These are phyloP conservation scores for Aspergillus niger DNA, from an alignment of 2,329 filamentous ascomycete genomes.

Conservation along the genomic window DNA sequence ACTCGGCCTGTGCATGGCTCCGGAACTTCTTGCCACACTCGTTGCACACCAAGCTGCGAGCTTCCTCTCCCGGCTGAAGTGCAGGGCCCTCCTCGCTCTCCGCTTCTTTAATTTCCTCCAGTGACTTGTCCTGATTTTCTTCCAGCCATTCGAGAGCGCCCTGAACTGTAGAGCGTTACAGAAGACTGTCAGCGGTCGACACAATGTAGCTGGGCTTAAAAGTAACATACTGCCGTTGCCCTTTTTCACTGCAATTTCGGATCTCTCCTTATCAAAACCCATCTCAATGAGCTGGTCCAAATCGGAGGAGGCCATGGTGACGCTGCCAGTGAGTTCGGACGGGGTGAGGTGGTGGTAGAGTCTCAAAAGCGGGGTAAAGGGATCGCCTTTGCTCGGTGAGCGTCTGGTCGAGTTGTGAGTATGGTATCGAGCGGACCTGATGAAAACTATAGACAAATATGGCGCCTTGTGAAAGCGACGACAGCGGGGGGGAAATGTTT, in stretches of 20 bases:
- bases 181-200: constrained; percentile 18
- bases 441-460: neutral
- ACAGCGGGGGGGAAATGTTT: constrained; percentile 5
- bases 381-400: neutral
- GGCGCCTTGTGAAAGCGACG: neutral
- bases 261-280: constrained; percentile 80
- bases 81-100: constrained; percentile 62
- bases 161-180: constrained; percentile 61
- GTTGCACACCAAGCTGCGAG: constrained; percentile 85
- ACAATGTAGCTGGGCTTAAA: neutral
- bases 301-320: constrained; percentile 51
- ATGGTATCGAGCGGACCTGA: neutral
- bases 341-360: neutral
- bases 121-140: constrained; percentile 80
- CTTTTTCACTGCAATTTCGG: constrained; percentile 81
- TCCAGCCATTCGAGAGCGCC: constrained; percentile 94
- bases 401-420: neutral
- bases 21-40: constrained; percentile 93
- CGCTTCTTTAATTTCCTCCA: constrained; percentile 73
- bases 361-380: constrained; percentile 1
- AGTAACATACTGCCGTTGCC: constrained; percentile 69
- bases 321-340: neutral
- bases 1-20: constrained; percentile 77
- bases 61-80: constrained; percentile 70
- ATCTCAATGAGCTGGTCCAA: constrained; percentile 64